Evolutionary conservation across 306 rosid species (phyloP).

Genomic region (Spatholobus suberectus): DNA sequence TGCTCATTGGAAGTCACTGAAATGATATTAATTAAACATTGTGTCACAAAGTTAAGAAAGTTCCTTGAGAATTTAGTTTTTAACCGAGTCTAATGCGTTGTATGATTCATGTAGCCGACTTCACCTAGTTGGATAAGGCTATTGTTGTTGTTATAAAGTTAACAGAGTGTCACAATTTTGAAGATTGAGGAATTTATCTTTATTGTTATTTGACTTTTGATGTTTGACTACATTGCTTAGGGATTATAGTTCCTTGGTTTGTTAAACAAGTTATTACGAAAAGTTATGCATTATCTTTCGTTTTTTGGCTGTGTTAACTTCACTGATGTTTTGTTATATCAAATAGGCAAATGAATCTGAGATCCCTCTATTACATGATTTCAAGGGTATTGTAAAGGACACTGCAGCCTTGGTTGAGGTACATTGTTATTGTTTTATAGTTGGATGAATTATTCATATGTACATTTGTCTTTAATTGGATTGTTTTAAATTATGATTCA

Average conservation of each 20-base stretch:
- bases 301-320: conserved; percentile 21
- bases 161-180: neutral
- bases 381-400: conserved; percentile 65
- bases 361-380: conserved; percentile 88
- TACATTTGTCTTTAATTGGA: conserved; percentile 4
- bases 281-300: conserved; percentile 5
- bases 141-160: neutral
- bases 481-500: conserved; percentile 8
- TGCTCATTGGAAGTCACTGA: neutral
- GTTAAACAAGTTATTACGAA: conserved; percentile 9
- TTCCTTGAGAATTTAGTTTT: neutral
- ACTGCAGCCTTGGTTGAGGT: conserved; percentile 81
- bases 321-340: conserved; percentile 37
- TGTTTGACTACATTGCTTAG: conserved; percentile 30
- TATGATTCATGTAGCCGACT: neutral
- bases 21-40: conserved; percentile 1
- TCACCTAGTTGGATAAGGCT: neutral
- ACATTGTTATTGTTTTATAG: conserved; percentile 37
- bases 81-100: neutral
- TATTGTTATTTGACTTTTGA: conserved; percentile 18
- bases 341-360: conserved; percentile 89
- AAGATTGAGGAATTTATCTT: conserved; percentile 24
- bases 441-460: neutral
- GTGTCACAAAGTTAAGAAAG: neutral
- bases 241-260: conserved; percentile 37